Evolutionary conservation across 192 early-diverging fungal genomes (phyloP), one percentile per base, ranked within the genome.

Genomic region (Dissophora ornata): DNA sequence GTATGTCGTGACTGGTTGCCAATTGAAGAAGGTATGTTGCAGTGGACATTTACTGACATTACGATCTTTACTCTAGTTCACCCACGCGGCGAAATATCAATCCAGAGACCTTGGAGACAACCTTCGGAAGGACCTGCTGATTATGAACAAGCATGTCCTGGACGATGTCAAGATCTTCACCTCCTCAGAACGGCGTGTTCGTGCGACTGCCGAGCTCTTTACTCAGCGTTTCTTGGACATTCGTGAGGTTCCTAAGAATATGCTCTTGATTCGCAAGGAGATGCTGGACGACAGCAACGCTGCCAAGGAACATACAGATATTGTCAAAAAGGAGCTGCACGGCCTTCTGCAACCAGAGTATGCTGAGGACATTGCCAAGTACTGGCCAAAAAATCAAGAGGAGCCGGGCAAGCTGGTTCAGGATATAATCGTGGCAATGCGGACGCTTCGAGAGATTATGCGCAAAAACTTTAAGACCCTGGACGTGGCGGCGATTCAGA

Each of bases 241-340:
- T 1, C 57, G 79, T 3, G 81, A 86, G 16, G 67, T 94, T 15
- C 85, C 89, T 11, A 79, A 86, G 26, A 82, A 87, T 32, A 69
- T 88, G 55, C 83, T 96, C 15, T 67, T 82, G 6, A 90, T 95
- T 33, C 91, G 90, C 65, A 90, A 95, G 57, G 94, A 96, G 34
- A 93, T 97, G 90, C 78, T 99, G 26, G 97, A 99, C 69, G 97
- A 97, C 65, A 92, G 90, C 77, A 92, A 96, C 62, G 94, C 90
- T 1, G 97, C 95, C 41, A 99, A 99, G 69, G 94, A 95, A 80
- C 92, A 94, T 67, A 96, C 92, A 81, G 97, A 99, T 58, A 53
- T 55, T 32, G 94, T 96, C 61, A 97, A 97, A 71, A 79, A 74
- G 49, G 84, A 91, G 57, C 84, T 99, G 13, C 51, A 70, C 15